These are phyloP conservation scores for Populus hybrid DNA, from an alignment of 441 rosid species.

Conservation along the genomic window DNA sequence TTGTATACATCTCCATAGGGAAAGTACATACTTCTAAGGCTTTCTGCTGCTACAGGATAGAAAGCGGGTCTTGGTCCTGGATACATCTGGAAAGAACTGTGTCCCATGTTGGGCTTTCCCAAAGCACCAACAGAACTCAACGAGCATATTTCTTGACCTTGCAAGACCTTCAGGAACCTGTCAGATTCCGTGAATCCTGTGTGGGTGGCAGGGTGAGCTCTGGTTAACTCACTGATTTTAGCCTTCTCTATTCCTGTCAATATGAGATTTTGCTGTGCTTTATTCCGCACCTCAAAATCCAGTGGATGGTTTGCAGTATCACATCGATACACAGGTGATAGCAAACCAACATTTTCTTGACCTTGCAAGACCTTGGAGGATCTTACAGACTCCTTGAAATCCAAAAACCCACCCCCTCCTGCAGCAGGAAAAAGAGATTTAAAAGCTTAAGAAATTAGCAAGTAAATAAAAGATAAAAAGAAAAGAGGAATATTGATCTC, in stretches of 20 bases:
- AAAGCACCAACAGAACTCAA: slow-evolving; percentile 61
- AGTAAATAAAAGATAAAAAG: background rate
- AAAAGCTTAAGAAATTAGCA: background rate
- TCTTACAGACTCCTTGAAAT: slow-evolving; percentile 85
- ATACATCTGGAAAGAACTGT: slow-evolving; percentile 43
- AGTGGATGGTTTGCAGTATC: slow-evolving; percentile 56
- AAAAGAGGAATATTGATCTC: background rate
- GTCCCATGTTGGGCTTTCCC: slow-evolving; percentile 43
- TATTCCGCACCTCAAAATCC: slow-evolving; percentile 62
- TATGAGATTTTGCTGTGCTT: slow-evolving; percentile 51
- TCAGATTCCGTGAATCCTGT: slow-evolving; percentile 59
- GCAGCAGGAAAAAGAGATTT: slow-evolving; percentile 19
- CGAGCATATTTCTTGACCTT: slow-evolving; percentile 96
- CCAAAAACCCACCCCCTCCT: slow-evolving; percentile 62
- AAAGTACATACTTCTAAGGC: slow-evolving; percentile 35
- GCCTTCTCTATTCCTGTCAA: slow-evolving; percentile 43
- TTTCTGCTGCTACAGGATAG: slow-evolving; percentile 47
- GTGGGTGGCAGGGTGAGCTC: slow-evolving; percentile 40
- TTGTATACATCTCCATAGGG: slow-evolving; percentile 38
- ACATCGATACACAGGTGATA: slow-evolving; percentile 56
- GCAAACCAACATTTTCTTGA: slow-evolving; percentile 92
- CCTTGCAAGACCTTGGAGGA: slow-evolving; percentile 99
- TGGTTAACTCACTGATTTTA: slow-evolving; percentile 39
- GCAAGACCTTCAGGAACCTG: slow-evolving; percentile 83
- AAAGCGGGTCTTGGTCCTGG: slow-evolving; percentile 47